Evolutionary conservation across 2,329 filamentous ascomycete species (phyloP).

Genomic region (Aspergillus brunneoviolaceus): DNA sequence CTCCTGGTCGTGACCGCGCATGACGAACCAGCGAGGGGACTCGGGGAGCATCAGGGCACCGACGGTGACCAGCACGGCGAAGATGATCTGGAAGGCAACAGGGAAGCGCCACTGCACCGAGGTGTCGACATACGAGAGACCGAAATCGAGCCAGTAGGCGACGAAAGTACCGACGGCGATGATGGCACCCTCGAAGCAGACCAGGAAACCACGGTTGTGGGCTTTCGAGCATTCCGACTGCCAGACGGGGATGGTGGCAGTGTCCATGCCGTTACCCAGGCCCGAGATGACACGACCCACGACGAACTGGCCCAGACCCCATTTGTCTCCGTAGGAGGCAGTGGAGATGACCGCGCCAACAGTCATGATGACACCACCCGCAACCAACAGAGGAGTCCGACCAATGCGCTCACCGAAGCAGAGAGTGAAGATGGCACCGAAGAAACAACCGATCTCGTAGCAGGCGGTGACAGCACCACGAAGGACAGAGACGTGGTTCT

Average conservation of each 20-base stretch:
- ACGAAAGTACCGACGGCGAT: constrained; percentile 35
- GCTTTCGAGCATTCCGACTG: constrained; percentile 39
- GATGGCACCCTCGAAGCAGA: constrained; percentile 35
- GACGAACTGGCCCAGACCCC: constrained; percentile 44
- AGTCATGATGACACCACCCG: constrained; percentile 52
- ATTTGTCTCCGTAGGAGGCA: constrained; percentile 21
- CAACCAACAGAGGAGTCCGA: constrained; percentile 48
- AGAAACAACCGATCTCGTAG: constrained; percentile 51
- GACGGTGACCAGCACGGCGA: constrained; percentile 29
- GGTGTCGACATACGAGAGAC: constrained; percentile 33
- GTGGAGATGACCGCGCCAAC: constrained; percentile 33
- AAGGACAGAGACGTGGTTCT: constrained; percentile 44
- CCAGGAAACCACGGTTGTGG: constrained; percentile 35
- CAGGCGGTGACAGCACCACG: constrained; percentile 54
- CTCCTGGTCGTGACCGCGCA: constrained; percentile 50
- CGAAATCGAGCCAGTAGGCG: constrained; percentile 39
- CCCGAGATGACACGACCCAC: constrained; percentile 40
- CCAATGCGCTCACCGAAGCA: constrained; percentile 32
- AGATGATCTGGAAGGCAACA: constrained; percentile 49
- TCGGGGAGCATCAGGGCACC: constrained; percentile 46
- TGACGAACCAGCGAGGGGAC: constrained; percentile 55
- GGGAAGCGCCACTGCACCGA: constrained; percentile 46
- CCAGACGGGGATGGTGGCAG: constrained; percentile 41
- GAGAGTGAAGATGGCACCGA: constrained; percentile 33
- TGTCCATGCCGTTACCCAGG: constrained; percentile 38